Conservation (phyloP, 768 basidiomycete species). For the Psilocybe subaeruginosa region DNA sequence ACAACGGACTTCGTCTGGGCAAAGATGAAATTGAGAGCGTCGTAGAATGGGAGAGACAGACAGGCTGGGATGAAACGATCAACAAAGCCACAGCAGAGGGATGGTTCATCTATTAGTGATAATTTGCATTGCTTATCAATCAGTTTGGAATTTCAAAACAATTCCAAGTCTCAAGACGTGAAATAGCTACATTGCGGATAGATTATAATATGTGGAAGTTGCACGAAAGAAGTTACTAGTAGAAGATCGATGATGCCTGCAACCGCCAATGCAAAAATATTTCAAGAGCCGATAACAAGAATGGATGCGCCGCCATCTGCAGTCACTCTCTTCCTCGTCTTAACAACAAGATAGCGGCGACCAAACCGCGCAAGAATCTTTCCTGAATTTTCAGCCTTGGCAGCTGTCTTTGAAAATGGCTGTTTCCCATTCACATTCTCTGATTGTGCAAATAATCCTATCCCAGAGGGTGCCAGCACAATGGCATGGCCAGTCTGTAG, state of each 20-base stretch:
- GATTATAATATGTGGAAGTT: not conserved
- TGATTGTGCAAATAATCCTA: slow-evolving; percentile 39
- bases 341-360: slow-evolving; percentile 59
- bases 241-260: too few species aligned
- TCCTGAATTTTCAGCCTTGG: slow-evolving; percentile 1
- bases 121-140: not conserved
- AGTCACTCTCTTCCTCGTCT: slow-evolving; percentile 64
- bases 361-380: slow-evolving; percentile 51
- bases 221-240: not conserved
- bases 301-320: slow-evolving; percentile 67
- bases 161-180: not conserved
- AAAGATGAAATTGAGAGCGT: slow-evolving; percentile 48
- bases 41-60: slow-evolving; percentile 21
- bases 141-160: not conserved
- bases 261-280: not conserved
- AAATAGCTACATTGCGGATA: not conserved
- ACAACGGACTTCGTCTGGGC: slow-evolving; percentile 48
- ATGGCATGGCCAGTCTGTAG: slow-evolving; percentile 72
- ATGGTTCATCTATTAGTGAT: slow-evolving; percentile 28
- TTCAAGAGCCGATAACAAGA: slow-evolving; percentile 32
- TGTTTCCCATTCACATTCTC: not conserved
- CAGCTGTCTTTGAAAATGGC: not conserved
- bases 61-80: slow-evolving; percentile 22
- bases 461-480: slow-evolving; percentile 66
- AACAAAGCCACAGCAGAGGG: slow-evolving; percentile 20